phyloP scores from a whole-genome alignment of 768 basidiomycete genomes.

The Mycena metata region DNA sequence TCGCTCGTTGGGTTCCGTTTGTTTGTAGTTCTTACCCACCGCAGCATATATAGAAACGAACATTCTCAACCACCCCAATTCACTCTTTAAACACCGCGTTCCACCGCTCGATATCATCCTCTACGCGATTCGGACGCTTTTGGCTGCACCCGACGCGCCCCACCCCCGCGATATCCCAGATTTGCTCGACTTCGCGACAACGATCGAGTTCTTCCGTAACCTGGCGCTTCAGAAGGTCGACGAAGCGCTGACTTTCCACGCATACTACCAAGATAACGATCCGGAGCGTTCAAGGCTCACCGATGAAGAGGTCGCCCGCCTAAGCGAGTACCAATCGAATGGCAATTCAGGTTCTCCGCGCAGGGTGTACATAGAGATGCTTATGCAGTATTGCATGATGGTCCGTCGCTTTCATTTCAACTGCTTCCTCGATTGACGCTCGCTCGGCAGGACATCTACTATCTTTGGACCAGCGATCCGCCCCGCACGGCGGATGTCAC shows the following conservation, averaged over 20 bases:
- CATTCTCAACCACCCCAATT: constrained; percentile 29
- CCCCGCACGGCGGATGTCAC: constrained; percentile 21
- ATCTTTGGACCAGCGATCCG: constrained; percentile 26
- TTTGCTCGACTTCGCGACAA: constrained; percentile 35
- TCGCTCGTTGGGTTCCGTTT: not conserved
- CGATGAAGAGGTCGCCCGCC: not conserved
- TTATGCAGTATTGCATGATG: constrained; percentile 15
- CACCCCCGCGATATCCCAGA: constrained; percentile 27
- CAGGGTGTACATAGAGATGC: constrained; percentile 19
- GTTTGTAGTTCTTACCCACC: constrained; percentile 15
- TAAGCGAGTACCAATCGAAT: not conserved
- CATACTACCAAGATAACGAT: not conserved
- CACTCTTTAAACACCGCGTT: constrained; percentile 27
- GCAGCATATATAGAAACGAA: constrained; percentile 29
- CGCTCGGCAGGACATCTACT: constrained; percentile 30
- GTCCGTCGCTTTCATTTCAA: constrained; percentile 9
- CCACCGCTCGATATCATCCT: constrained; percentile 37
- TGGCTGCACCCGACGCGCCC: not conserved
- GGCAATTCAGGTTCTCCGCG: constrained; percentile 1
- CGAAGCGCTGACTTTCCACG: constrained; percentile 22
- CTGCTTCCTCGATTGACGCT: not conserved
- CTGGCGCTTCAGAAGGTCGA: constrained; percentile 22
- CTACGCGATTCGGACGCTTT: constrained; percentile 18
- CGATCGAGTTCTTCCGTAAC: constrained; percentile 32
- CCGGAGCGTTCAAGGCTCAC: not conserved